Evolutionary conservation across 331 rosid species (phyloP).

Genomic region (Arachis monticola): DNA sequence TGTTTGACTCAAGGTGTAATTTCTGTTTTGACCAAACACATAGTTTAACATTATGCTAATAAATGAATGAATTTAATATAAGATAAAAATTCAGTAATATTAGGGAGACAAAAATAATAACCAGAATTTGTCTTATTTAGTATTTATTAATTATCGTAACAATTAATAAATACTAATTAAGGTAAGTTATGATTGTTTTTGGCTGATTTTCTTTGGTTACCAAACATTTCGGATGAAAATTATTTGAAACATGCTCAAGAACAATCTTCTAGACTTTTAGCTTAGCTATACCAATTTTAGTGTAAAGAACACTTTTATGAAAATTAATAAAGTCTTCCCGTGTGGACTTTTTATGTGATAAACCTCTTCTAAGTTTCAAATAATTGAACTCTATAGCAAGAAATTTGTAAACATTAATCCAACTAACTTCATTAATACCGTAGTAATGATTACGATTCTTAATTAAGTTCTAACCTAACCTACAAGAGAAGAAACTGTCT

Average conservation of each 20-base stretch:
- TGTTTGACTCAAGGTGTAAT: no score
- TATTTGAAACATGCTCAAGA: slow-evolving; percentile 22
- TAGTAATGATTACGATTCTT: slow-evolving; percentile 32
- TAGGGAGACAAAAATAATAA: no score
- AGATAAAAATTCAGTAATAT: no score
- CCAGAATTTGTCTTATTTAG: no score
- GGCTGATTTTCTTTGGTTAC: no score
- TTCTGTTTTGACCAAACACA: not conserved
- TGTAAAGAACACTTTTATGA: not conserved
- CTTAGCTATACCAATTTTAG: not conserved
- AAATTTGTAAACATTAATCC: slow-evolving; percentile 30
- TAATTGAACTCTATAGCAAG: slow-evolving; percentile 36
- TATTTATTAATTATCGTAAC: no score
- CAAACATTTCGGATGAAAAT: not conserved
- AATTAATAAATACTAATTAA: no score
- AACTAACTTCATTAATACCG: slow-evolving; percentile 29
- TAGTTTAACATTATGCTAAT: not conserved
- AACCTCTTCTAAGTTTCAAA: slow-evolving; percentile 40
- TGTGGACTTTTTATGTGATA: slow-evolving; percentile 40
- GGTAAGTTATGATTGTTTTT: no score
- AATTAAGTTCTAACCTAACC: slow-evolving; percentile 20
- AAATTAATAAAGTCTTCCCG: slow-evolving; percentile 14
- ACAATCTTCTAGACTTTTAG: not conserved
- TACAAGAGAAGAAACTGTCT: slow-evolving; percentile 33
- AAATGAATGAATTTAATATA: not conserved